Base-by-base conservation (phyloP, 2,329 filamentous ascomycete species). In the Colletotrichum sansevieriae region DNA sequence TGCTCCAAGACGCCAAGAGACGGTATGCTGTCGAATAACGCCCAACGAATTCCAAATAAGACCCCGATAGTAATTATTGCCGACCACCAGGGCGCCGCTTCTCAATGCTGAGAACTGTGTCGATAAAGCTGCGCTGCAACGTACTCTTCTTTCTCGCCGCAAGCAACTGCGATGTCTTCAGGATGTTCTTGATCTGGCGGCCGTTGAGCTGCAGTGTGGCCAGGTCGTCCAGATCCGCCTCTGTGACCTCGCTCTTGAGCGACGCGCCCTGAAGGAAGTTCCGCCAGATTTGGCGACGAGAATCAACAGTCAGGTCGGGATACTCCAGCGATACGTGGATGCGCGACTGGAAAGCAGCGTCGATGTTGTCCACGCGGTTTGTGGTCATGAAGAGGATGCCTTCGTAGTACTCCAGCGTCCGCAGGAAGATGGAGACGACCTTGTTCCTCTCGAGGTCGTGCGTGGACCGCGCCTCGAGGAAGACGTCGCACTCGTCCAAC, bases 301-400 rank as follows among this genome's bases (percentile, higher is more conserved):
- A 79, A 3, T 73, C 71, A 11, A 68, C 58, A 3, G 79, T 80
- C 46, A 85, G 78, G 43, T 78, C 72, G 6, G 81, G 80, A 67
- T 86, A 86, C 72, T 83, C 78, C 47, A 86, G 79, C 2, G 78
- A 79, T 66, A 86, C 77, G 75, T 85, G 83, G 69, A 86, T 84
- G 47, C 83, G 81, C 37, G 79, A 82, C 70, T 82, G 78, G 74
- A 85, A 84, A 18, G 84, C 83, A 0, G 76, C 75, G 41, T 85
- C 84, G 71, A 86, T 83, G 65, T 80, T 77, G 44, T 77, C 75
- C 39, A 81, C 76, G 37, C 82, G 81, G 73, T 85, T 86, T 46
- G 81, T 84, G 3, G 83, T 85, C 68, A 85, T 77, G 76, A 85
- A 85, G 47, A 85, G 77, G 61, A 84, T 82, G 29, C 82, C 82